Base-by-base conservation (phyloP, 257 asterid genomes). In the Gentiana straminea region DNA sequence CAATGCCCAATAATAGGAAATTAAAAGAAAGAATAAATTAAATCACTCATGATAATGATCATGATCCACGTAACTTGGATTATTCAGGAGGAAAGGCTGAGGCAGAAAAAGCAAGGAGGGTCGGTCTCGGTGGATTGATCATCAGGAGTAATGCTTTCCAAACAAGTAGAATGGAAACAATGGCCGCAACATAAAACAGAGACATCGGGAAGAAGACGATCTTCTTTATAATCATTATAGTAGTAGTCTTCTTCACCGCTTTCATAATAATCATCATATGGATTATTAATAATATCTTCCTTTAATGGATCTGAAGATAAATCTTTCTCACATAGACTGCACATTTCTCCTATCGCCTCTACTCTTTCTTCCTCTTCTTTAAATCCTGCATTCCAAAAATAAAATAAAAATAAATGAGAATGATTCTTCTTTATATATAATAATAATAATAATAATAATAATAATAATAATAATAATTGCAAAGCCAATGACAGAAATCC, bases 161-260 rank as follows among this genome's bases (percentile, higher is more conserved):
- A 51, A 61, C 77, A 72, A 47, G 11, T 51, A 43, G 57, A 1
- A 54, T 72, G 77, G 41, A 58, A 72, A 47, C 41, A 3, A 64
- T 72, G 77, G 2, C 77, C 77, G 38, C 77, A 72, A 6, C 50
- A 36, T 15, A 67, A n/a, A 52, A 72, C 45, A 54, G 67, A 66
- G 50, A 67, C 64, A 11, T 36, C 62, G 11, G 73, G 70, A 37
- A 63, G 58, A 39, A 15, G 24, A 8, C 33, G 15, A 12, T 43
- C 7, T 8, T 11, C 54, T 13, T 33, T 59, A 55, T 10, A 3
- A 1, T 63, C 52, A 45, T 13, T 46, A 4, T 39, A 7, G 5
- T 51, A 39, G 12, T 46, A 35, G 12, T 53, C 39, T 9, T 55
- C 64, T 24, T 24, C 51, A 4, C 34, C 11, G 5, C 50, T 1